phyloP scores from a whole-genome alignment of 192 early-diverging fungal species.

The Podochytrium sp. region DNA sequence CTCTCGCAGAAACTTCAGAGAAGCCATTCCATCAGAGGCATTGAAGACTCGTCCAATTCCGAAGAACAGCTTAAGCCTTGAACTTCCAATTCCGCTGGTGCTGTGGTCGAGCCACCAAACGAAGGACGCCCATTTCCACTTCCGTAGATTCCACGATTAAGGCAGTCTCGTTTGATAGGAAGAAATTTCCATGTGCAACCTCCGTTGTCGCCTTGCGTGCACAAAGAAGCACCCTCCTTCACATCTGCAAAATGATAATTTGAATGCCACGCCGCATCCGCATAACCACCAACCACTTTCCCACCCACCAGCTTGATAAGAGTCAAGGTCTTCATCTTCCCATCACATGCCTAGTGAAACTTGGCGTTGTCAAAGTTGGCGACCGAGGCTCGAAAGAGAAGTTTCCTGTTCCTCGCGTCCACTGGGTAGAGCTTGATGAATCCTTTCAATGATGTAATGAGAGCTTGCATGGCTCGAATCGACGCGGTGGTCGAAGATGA shows the following conservation, averaged over 20 bases:
- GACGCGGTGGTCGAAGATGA: background rate
- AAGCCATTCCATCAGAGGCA: too few species aligned
- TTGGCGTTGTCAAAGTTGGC: background rate
- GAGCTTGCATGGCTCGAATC: background rate
- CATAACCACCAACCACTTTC: background rate
- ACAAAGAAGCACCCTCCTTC: background rate
- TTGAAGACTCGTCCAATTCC: too few species aligned
- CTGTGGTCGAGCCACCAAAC: background rate
- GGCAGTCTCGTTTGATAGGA: background rate
- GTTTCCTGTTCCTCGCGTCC: too few species aligned
- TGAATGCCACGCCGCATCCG: background rate
- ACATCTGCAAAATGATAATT: background rate
- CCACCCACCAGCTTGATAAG: background rate
- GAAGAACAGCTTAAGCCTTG: too few species aligned
- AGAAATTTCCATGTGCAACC: background rate
- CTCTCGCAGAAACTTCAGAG: too few species aligned
- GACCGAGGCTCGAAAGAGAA: background rate
- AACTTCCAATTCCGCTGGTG: too few species aligned
- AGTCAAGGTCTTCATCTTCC: background rate
- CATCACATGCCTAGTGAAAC: background rate
- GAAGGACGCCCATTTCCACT: background rate
- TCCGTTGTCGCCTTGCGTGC: background rate
- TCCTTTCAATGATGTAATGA: background rate
- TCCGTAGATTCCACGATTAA: background rate
- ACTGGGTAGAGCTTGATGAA: background rate